Evolutionary conservation across 1,284 basidiomycete species (phyloP).

Genomic region (Earliella scabrosa): DNA sequence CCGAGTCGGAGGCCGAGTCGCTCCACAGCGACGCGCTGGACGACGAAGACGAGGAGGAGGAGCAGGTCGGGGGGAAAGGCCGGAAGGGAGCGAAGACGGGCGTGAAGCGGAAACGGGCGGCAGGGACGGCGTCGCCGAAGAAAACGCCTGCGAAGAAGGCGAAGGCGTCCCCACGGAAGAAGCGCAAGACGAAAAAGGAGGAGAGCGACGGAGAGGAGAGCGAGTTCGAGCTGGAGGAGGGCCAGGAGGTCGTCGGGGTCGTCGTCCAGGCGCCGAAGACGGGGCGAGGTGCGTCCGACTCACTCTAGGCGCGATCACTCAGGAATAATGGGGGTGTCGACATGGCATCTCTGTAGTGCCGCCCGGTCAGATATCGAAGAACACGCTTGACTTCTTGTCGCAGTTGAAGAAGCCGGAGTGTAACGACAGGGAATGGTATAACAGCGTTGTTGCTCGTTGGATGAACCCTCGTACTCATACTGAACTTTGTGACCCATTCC

Average conservation of each 20-base stretch:
- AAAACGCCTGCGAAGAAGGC: conserved; percentile 1
- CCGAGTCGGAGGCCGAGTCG: conserved; percentile 12
- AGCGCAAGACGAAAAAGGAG: conserved; percentile 33
- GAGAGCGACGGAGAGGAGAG: conserved; percentile 42
- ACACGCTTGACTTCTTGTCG: conserved; percentile 79
- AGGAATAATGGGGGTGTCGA: background rate
- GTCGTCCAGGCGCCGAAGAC: conserved; percentile 79
- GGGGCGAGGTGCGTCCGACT: conserved; percentile 63
- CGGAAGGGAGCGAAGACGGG: conserved; percentile 8
- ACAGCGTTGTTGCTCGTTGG: too few relatives aligned
- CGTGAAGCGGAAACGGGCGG: conserved; percentile 40
- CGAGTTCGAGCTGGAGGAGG: conserved; percentile 59
- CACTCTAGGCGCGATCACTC: background rate
- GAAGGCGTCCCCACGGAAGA: conserved; percentile 26
- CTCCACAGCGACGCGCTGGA: conserved; percentile 32
- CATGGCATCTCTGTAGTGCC: conserved; percentile 56
- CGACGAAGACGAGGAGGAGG: conserved; percentile 24
- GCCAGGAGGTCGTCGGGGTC: conserved; percentile 70
- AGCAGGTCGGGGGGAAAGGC: conserved; percentile 35
- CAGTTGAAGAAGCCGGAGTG: conserved; percentile 75
- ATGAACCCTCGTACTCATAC: background rate
- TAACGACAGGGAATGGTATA: conserved; percentile 93
- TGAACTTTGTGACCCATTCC: background rate
- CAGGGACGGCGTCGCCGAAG: conserved; percentile 8
- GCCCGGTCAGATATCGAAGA: conserved; percentile 83